Conservation (phyloP, 2,329 filamentous ascomycete genomes). For the Paecilomyces sp. region DNA sequence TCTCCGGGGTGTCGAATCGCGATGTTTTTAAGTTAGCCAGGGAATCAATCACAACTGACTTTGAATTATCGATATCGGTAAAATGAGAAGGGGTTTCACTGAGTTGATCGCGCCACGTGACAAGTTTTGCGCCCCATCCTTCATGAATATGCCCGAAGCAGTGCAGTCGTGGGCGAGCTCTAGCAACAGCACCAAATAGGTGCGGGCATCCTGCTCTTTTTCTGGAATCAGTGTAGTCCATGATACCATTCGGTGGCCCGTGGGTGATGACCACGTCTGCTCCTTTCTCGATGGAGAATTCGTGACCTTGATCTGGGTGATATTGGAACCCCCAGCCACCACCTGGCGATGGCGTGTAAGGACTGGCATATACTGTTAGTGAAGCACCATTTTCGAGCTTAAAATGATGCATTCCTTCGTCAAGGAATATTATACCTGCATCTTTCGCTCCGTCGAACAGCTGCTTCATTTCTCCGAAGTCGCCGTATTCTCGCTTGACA, state of each 20-base stretch:
- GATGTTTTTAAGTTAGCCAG: slow-evolving; percentile 1
- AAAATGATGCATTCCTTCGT: slow-evolving; percentile 46
- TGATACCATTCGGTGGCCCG: slow-evolving; percentile 46
- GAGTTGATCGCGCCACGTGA: slow-evolving; percentile 41
- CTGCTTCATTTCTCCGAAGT: slow-evolving; percentile 26
- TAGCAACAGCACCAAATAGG: slow-evolving; percentile 25
- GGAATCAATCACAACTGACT: slow-evolving; percentile 27
- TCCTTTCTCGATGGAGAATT: slow-evolving; percentile 20
- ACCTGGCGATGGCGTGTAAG: slow-evolving; percentile 42
- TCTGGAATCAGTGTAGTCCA: slow-evolving; percentile 36
- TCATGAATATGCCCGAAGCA: slow-evolving; percentile 41
- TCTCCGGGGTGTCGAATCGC: neutral
- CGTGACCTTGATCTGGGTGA: slow-evolving; percentile 26
- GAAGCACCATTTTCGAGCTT: slow-evolving; percentile 43
- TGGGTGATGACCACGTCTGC: slow-evolving; percentile 50
- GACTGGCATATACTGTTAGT: slow-evolving; percentile 48
- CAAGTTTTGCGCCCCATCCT: slow-evolving; percentile 50
- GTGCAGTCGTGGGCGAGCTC: slow-evolving; percentile 26
- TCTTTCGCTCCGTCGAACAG: slow-evolving; percentile 33
- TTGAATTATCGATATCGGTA: slow-evolving; percentile 38
- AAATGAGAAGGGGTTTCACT: slow-evolving; percentile 37
- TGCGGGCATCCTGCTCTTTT: slow-evolving; percentile 23
- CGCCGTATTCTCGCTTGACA: slow-evolving; percentile 33
- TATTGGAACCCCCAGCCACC: slow-evolving; percentile 48
- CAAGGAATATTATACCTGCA: slow-evolving; percentile 42